Percentiles rank a stretch among this genome's conserved stretches.
Evolutionary conservation across 352 stramenopile species (phyloP).

Genomic region (Phytophthora pistaciae): DNA sequence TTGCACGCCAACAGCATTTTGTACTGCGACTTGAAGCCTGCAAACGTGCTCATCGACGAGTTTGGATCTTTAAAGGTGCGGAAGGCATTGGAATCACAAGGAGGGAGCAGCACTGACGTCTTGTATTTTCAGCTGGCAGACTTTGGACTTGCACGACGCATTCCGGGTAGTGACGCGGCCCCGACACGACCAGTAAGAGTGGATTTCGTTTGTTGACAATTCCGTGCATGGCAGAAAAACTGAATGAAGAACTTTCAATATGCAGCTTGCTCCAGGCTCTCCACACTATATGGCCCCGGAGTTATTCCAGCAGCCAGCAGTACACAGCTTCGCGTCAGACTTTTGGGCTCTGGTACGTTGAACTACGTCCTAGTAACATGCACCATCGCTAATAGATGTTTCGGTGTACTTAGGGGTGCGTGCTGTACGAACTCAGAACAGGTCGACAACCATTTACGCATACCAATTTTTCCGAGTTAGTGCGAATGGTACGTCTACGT

Average conservation of each 20-base stretch:
- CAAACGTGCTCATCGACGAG: constrained; percentile 94
- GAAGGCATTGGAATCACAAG: background rate
- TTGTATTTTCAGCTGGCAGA: constrained; percentile 72
- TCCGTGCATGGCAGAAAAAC: background rate
- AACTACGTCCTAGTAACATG: background rate
- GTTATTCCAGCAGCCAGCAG: constrained; percentile 83
- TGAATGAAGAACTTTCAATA: background rate
- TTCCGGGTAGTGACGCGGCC: constrained; percentile 65
- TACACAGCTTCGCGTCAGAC: constrained; percentile 92
- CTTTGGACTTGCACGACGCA: constrained; percentile 89
- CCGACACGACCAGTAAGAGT: constrained; percentile 43
- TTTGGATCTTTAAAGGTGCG: constrained; percentile 91
- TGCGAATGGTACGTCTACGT: constrained; percentile 54
- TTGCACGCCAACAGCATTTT: constrained; percentile 90
- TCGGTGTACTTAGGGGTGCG: constrained; percentile 58
- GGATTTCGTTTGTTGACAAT: background rate
- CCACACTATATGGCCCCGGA: constrained; percentile 95
- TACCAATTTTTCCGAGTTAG: constrained; percentile 77
- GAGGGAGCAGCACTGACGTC: background rate
- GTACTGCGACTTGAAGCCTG: constrained; percentile 93
- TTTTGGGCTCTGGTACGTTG: constrained; percentile 83
- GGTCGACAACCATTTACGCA: constrained; percentile 77
- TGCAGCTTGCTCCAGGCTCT: constrained; percentile 71
- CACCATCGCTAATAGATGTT: background rate
- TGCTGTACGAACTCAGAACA: constrained; percentile 81